A percentile compares a stretch with the other conserved stretches of the same genome.
These are phyloP conservation scores for Ustilago cynodontis DNA, from an alignment of 1,284 basidiomycete genomes.

Conservation along the genomic window DNA sequence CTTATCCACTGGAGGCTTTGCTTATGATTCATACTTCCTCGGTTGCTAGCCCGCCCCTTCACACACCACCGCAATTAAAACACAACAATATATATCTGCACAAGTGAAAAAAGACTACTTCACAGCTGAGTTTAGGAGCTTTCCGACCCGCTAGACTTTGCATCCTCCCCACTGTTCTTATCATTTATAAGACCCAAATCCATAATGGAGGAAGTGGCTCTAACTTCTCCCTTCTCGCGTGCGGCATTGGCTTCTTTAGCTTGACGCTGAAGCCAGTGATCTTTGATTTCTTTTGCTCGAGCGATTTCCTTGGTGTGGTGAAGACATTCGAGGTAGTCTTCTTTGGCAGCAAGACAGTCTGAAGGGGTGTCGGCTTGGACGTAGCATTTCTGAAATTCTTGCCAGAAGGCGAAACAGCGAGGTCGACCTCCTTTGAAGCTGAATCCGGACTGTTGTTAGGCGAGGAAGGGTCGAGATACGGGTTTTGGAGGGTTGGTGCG, in stretches of 20 bases:
- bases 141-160: constrained; percentile 6
- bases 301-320: constrained; percentile 84
- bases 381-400: constrained; percentile 83
- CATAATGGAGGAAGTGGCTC: constrained; percentile 58
- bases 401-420: constrained; percentile 92
- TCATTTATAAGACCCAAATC: constrained; percentile 58
- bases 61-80: neutral
- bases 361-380: constrained; percentile 81
- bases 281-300: constrained; percentile 60
- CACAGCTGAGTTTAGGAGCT: constrained; percentile 8
- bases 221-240: constrained; percentile 58
- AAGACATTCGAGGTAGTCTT: constrained; percentile 93
- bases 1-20: constrained; percentile 39
- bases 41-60: constrained; percentile 24
- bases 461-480: neutral
- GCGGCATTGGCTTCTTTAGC: constrained; percentile 57
- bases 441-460: constrained; percentile 76
- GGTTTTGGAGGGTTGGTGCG: neutral
- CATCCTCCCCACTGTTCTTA: neutral
- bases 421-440: constrained; percentile 81
- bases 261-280: constrained; percentile 60
- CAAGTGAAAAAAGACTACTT: neutral
- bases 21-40: constrained; percentile 17
- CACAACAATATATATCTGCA: neutral
- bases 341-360: constrained; percentile 80